Base-by-base conservation (phyloP, 805 yeast species). In the Wickerhamomyces silvicola region DNA sequence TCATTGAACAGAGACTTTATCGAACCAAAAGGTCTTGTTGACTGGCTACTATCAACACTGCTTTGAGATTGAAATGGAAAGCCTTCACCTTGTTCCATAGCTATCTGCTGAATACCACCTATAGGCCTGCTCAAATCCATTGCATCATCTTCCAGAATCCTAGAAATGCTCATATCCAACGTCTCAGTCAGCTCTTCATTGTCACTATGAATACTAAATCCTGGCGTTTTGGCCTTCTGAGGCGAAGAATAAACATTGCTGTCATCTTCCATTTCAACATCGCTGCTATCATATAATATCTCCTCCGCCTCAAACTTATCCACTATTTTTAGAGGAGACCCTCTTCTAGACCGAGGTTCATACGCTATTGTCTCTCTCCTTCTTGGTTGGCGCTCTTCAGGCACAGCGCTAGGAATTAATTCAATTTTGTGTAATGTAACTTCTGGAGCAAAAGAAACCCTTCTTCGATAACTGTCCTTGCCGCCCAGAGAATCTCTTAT, bases 381-480 rank as follows among this genome's bases (percentile, higher is more conserved):
- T 29, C 44, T 43, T 13, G 50, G 51, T 24, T 43, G 42, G 11
- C 27, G 39, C 7, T 22, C 30, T 24, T 46, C 42, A 5, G 44
- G 43, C 2, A 38, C 34, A 8, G 30, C 18, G 19, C 32, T 39
- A 3, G 49, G 45, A 8, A 42, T 35, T 17, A 43, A 32, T 10
- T 48, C 52, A 20, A 50, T 41, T 26, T 48, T 52, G 38, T 50
- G 56, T n/a, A 52, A 28, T 2, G 56, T 50, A 3, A 48, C 56
- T 16, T 52, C 54, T 22, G 55, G 56, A 10, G 54, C 54, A 28
- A 52, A 52, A 2, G 56, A 52, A 2, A 52, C 56, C 14, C 56
- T 40, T 33, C 56, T 36, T 32, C 44, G 43, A 26, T 45, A 43
- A 20, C 42, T 35, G 7, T 38, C 37, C 28, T 44, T 41, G 2